Percentiles rank a stretch among this genome's conserved stretches.
Evolutionary conservation across 371 early-diverging fungal species (phyloP).

Genomic region (Syncephalastrum monosporum): DNA sequence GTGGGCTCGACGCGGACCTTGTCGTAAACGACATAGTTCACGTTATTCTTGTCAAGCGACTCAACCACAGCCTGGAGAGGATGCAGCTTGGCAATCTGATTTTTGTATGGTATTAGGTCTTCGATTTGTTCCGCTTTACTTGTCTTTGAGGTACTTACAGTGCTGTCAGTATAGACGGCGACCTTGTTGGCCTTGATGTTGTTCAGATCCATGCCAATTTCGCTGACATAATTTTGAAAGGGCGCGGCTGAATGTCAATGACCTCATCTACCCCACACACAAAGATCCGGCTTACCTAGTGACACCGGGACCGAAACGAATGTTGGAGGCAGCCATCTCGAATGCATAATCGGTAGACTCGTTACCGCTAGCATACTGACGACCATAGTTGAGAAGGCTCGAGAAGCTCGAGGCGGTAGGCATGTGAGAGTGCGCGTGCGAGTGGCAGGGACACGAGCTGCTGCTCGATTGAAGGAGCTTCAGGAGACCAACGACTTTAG

Average conservation of each 20-base stretch:
- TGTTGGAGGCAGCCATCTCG: slow-evolving; percentile 88
- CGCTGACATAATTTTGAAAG: slow-evolving; percentile 36
- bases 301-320: slow-evolving; percentile 85
- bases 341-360: slow-evolving; percentile 75
- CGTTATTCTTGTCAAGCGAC: slow-evolving; percentile 72
- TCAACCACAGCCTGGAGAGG: slow-evolving; percentile 77
- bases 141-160: slow-evolving; percentile 37
- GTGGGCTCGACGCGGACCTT: slow-evolving; percentile 85
- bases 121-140: slow-evolving; percentile 1
- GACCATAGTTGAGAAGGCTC: slow-evolving; percentile 45
- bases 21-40: slow-evolving; percentile 76
- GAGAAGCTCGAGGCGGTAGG: slow-evolving; percentile 32
- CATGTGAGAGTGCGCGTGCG: slow-evolving; percentile 29
- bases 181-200: slow-evolving; percentile 82
- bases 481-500: slow-evolving; percentile 48
- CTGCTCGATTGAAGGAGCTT: slow-evolving; percentile 38
- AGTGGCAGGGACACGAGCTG: slow-evolving; percentile 60
- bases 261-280: no score
- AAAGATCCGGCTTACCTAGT: slow-evolving; percentile 53
- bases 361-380: slow-evolving; percentile 45
- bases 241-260: no score
- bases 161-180: slow-evolving; percentile 84
- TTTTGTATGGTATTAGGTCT: neutral
- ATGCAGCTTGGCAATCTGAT: slow-evolving; percentile 63
- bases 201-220: slow-evolving; percentile 84